A percentile compares a stretch with the other conserved stretches of the same genome.
Evolutionary conservation across 1,139 yeast genomes (phyloP).

Genomic region (Suhomyces ambrosiae): DNA sequence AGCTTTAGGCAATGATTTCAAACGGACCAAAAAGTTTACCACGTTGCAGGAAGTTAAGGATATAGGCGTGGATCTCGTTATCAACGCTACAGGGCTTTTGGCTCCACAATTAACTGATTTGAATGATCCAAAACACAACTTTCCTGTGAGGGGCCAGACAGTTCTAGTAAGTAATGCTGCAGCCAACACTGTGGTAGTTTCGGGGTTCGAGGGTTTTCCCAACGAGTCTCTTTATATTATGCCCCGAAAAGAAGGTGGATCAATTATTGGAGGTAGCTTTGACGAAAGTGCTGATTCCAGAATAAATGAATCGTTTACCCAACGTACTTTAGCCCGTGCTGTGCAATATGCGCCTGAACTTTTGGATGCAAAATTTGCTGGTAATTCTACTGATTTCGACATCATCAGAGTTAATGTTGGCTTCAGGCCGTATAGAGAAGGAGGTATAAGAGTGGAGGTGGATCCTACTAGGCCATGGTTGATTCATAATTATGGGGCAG

Average conservation of each 20-base stretch:
- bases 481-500: constrained; percentile 52
- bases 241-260: constrained; percentile 59
- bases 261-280: constrained; percentile 55
- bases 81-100: constrained; percentile 49
- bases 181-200: constrained; percentile 30
- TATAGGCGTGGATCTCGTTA: constrained; percentile 37
- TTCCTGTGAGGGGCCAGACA: constrained; percentile 40
- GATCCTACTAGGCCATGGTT: constrained; percentile 38
- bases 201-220: constrained; percentile 33
- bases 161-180: constrained; percentile 35
- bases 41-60: constrained; percentile 17
- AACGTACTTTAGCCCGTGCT: constrained; percentile 44
- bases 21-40: constrained; percentile 24
- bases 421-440: constrained; percentile 49
- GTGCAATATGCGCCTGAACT: constrained; percentile 45
- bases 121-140: constrained; percentile 29
- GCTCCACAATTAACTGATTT: constrained; percentile 37
- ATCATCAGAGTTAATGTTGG: constrained; percentile 47
- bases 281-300: constrained; percentile 23
- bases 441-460: constrained; percentile 47
- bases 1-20: constrained; percentile 38
- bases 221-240: constrained; percentile 48
- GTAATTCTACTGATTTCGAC: constrained; percentile 38
- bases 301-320: constrained; percentile 39
- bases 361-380: constrained; percentile 31